Conservation (phyloP, 345 rosid genomes). For the Bruguiera gymnorhiza region DNA sequence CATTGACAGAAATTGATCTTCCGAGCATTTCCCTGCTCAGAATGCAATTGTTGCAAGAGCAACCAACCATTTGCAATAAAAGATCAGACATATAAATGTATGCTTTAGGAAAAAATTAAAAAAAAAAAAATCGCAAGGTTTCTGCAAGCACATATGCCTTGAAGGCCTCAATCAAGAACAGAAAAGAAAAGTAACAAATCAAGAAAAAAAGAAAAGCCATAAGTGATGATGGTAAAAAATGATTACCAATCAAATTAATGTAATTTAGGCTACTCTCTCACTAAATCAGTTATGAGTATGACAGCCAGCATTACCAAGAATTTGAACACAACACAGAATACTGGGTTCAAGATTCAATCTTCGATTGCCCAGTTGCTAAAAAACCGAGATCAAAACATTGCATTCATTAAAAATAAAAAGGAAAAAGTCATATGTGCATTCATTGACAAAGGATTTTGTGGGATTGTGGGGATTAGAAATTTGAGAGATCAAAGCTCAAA, state of each 20-base stretch:
- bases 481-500: too few species aligned
- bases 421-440: not conserved
- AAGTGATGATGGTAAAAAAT: not conserved
- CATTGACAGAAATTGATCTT: conserved; percentile 90
- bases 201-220: not conserved
- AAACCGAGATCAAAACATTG: not conserved
- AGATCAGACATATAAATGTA: not conserved
- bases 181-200: not conserved
- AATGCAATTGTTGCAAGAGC: not conserved
- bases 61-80: not conserved
- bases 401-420: not conserved
- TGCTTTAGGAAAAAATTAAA: not conserved
- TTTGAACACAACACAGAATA: not conserved
- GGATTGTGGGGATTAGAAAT: too few species aligned
- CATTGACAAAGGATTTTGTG: too few species aligned
- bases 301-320: not conserved
- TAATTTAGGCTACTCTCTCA: conserved; percentile 2
- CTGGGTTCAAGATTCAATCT: not conserved
- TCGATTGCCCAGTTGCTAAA: not conserved
- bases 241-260: conserved; percentile 9
- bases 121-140: too few species aligned
- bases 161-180: too few species aligned
- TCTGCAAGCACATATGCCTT: too few species aligned
- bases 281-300: not conserved
- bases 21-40: conserved; percentile 49